These are phyloP conservation scores for Candida montana DNA, from an alignment of 805 yeast genomes.

Conservation along the genomic window DNA sequence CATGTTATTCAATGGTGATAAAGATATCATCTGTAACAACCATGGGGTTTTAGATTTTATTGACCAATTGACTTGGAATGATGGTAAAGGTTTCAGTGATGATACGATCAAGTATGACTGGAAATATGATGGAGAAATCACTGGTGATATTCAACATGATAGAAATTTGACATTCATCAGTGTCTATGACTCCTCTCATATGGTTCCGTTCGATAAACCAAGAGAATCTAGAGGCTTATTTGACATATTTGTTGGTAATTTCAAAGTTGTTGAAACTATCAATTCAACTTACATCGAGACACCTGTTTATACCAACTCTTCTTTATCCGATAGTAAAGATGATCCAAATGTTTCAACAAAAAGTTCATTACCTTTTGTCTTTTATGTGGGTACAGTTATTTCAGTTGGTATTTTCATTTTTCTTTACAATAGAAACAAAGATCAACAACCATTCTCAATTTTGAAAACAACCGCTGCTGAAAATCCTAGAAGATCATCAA, in stretches of 20 bases:
- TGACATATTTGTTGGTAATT: slow-evolving; percentile 37
- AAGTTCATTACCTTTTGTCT: slow-evolving; percentile 20
- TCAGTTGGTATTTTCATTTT: slow-evolving; percentile 17
- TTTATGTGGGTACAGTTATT: slow-evolving; percentile 18
- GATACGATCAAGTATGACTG: slow-evolving; percentile 36
- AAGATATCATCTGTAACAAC: slow-evolving; percentile 84
- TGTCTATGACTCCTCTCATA: slow-evolving; percentile 77
- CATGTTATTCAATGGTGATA: slow-evolving; percentile 78
- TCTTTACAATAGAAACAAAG: slow-evolving; percentile 15
- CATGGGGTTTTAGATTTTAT: slow-evolving; percentile 69
- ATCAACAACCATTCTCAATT: slow-evolving; percentile 17
- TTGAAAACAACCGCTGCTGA: slow-evolving; percentile 8
- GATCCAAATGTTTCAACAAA: slow-evolving; percentile 9
- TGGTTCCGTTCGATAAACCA: slow-evolving; percentile 87
- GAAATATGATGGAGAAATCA: slow-evolving; percentile 34
- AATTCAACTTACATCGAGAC: slow-evolving; percentile 20
- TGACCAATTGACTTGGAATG: slow-evolving; percentile 59
- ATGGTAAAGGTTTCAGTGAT: slow-evolving; percentile 32
- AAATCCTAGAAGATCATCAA: slow-evolving; percentile 9
- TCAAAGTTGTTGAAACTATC: slow-evolving; percentile 12
- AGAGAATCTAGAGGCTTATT: slow-evolving; percentile 64
- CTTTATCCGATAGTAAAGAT: slow-evolving; percentile 10
- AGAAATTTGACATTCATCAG: slow-evolving; percentile 73
- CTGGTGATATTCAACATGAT: slow-evolving; percentile 47
- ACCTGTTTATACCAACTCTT: slow-evolving; percentile 16